Percentiles rank a stretch among this genome's conserved stretches.
phyloP scores from a whole-genome alignment of 805 yeast species.

The Yamadazyma philogaea region DNA sequence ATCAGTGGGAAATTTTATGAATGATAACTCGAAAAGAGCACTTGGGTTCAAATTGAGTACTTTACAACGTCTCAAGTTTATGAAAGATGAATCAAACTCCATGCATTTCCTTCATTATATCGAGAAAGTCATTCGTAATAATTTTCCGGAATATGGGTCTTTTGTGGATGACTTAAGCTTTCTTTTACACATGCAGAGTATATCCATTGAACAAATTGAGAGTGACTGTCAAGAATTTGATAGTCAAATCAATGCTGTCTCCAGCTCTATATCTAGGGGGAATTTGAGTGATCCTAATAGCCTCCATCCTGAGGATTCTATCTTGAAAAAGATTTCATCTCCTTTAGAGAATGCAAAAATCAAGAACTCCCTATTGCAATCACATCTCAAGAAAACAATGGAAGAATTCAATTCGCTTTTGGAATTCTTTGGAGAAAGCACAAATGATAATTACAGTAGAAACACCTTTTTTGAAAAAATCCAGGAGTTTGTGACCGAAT shows the following conservation, averaged over 20 bases:
- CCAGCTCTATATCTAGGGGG: conserved; percentile 73
- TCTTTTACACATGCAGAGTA: conserved; percentile 58
- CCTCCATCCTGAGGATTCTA: conserved; percentile 82
- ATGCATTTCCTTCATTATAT: conserved; percentile 91
- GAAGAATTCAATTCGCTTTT: conserved; percentile 67
- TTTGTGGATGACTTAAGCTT: conserved; percentile 73
- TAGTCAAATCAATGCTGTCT: conserved; percentile 63
- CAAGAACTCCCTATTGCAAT: conserved; percentile 61
- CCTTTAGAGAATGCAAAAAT: conserved; percentile 73
- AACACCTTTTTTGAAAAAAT: conserved; percentile 75
- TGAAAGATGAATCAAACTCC: conserved; percentile 84
- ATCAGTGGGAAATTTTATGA: conserved; percentile 95
- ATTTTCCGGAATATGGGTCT: conserved; percentile 72
- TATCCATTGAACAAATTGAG: conserved; percentile 78
- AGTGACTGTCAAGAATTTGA: conserved; percentile 66
- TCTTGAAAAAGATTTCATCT: conserved; percentile 57
- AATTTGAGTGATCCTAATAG: conserved; percentile 73
- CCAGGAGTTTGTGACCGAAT: conserved; percentile 74
- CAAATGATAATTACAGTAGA: conserved; percentile 62
- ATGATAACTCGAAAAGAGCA: conserved; percentile 88
- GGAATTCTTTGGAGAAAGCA: conserved; percentile 89
- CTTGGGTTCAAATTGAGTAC: conserved; percentile 88
- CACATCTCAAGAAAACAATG: conserved; percentile 60
- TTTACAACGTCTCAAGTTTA: conserved; percentile 82
- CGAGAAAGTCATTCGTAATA: conserved; percentile 79